Evolutionary conservation across 2,329 filamentous ascomycete genomes (phyloP), one percentile per base, ranked within the genome.

Genomic region (Hypoxylon sp.): DNA sequence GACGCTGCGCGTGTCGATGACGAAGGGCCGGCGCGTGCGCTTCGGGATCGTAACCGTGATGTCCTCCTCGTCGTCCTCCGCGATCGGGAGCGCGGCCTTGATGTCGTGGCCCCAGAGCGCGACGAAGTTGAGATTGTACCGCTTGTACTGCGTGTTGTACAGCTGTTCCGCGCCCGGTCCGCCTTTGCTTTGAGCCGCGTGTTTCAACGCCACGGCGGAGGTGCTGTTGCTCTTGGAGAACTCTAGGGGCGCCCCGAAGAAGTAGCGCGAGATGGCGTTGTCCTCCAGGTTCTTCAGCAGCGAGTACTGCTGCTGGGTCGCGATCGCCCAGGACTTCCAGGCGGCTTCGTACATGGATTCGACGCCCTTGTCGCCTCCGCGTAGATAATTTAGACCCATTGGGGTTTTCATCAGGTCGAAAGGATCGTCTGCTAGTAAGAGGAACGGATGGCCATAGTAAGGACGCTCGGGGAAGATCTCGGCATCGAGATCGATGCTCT

Each of bases 1-100:
- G 17, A 89, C 75, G 0, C 84, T 84, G 63, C 84, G 81, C 4
- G 85, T 85, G 73, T 88, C 85, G n/a, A 88, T 83, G 11, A 86
- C 80, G 21, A 85, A 81, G 36, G 80, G 79, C 57, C 80, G 76
- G n/a, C 77, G 76, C 5, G 81, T 75, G 11, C 76, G 75, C 58
- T 76, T 74, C 1, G 81, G 79, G 65, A 81, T 80, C 41, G 78
- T 79, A 46, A 81, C 80, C 52, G 80, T 79, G 62, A 81, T 78
- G 65, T 83, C 81, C 58, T 85, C 78, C 72, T 86, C 85, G 62
- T 84, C 83, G n/a, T 82, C 79, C 2, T 79, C 73, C 5, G 77
- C 76, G 30, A 84, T 80, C 1, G 85, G 83, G 43, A 84, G 79
- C 58, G 82, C 79, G 14, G 75, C 75, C 21, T 80, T 79, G 36